Evolutionary conservation across 2,329 filamentous ascomycete species (phyloP), one percentile per base, ranked within the genome.

Genomic region (Sclerotinia spermophila): DNA sequence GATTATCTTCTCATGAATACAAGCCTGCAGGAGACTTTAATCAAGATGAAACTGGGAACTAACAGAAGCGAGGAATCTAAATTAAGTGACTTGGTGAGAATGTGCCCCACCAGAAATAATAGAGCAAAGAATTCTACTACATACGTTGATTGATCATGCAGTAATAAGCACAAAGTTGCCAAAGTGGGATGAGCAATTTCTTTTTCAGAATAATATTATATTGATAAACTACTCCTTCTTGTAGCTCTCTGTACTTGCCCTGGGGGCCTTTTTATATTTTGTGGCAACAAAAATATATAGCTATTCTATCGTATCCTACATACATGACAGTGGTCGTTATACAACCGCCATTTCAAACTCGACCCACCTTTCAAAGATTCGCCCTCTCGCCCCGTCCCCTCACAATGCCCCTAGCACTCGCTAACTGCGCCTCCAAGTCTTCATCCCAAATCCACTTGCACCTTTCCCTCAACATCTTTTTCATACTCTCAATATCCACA

Each of bases 371-470:
- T 40, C 17, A 68, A 27, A 42, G 13, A 40, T 40, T 53, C 17
- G 17, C 45, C 24, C 35, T 53, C 10, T 2, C 33, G 13, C 8
- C 27, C 7, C 60, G 2, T 2, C 7, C 15, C 15, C 38, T 27
- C 69, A 83, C 76, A 21, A 83, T 79, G 27, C 76, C 75, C 62
- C 79, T 76, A 2, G 82, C 82, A 27, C 77, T 79, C 21, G 77
- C 77, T 69, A 84, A 78, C 51, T 81, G 79, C 27, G 76, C 70
- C 11, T 74, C 56, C 73, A 81, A 75, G 76, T 79, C 81, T 53
- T 74, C 76, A 71, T 77, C 76, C 80, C 78, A 82, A 53, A 82
- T 82, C 80, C 78, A 81, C 27, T 73, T 73, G 75, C 77, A 79
- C 27, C 80, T 77, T 3, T 61, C 76, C 67, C 75, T 78, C 74